These are phyloP conservation scores for Candida sithepensis DNA, from an alignment of 805 yeast species.

Conservation along the genomic window DNA sequence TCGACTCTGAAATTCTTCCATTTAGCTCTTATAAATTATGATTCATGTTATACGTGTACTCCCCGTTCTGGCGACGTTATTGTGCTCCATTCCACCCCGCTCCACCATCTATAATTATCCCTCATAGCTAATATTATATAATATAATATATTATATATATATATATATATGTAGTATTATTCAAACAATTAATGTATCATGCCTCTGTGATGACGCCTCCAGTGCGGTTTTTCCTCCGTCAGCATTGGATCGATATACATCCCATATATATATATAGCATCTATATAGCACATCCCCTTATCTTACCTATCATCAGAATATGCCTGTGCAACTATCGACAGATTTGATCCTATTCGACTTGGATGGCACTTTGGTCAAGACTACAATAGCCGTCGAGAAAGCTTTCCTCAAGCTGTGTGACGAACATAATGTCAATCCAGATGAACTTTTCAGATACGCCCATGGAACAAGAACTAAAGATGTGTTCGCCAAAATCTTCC, in stretches of 20 bases:
- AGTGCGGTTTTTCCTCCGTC: neutral
- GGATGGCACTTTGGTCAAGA: constrained; percentile 1
- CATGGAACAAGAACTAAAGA: neutral
- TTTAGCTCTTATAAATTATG: too few relatives aligned
- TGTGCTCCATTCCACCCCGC: too few relatives aligned
- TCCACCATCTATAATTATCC: too few relatives aligned
- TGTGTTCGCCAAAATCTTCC: neutral
- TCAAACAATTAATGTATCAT: too few relatives aligned
- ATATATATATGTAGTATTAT: too few relatives aligned
- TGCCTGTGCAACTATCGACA: neutral
- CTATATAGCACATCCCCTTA: neutral
- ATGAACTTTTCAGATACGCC: neutral
- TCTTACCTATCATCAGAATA: too few relatives aligned
- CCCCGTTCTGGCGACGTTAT: too few relatives aligned
- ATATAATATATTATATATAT: too few relatives aligned
- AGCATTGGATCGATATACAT: neutral
- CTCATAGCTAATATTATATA: too few relatives aligned
- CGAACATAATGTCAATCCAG: neutral
- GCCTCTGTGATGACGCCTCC: too few relatives aligned
- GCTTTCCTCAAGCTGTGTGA: neutral
- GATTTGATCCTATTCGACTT: neutral
- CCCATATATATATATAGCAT: neutral
- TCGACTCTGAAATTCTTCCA: too few relatives aligned
- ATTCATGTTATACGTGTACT: too few relatives aligned
- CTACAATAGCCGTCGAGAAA: neutral